A percentile compares a stretch with the other conserved stretches of the same genome.
These are phyloP conservation scores for Eucalyptus sp. DNA, from an alignment of 345 rosid genomes.

Conservation along the genomic window DNA sequence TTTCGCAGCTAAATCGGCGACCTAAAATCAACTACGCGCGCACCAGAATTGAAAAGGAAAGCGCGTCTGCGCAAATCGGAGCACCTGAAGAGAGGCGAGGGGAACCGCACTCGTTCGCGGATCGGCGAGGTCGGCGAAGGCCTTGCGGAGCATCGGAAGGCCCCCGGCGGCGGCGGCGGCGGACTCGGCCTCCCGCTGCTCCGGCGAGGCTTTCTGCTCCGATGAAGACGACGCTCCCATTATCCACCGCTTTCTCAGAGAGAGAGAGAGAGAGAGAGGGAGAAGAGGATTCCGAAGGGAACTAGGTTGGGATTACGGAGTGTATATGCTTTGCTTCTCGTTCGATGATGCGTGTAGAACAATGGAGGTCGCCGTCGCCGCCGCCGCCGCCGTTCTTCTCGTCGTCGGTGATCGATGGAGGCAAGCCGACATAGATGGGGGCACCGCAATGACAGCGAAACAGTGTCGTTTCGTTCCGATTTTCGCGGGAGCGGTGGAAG, in stretches of 20 bases:
- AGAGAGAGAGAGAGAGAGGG: not conserved
- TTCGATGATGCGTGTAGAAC: not conserved
- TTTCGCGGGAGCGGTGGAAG: not conserved
- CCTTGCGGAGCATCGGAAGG: constrained; percentile 48
- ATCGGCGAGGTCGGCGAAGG: constrained; percentile 54
- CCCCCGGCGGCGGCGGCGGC: constrained; percentile 66
- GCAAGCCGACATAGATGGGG: not conserved
- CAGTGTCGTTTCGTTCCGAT: not conserved
- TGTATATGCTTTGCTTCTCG: not conserved
- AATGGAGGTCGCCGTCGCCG: not conserved
- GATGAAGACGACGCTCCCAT: constrained; percentile 85
- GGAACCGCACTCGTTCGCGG: constrained; percentile 39
- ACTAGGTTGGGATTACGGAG: not conserved
- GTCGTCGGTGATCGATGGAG: not conserved
- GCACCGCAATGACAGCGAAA: not conserved
- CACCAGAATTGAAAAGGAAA: not conserved
- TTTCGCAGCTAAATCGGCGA: not conserved
- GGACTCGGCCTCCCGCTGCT: constrained; percentile 55
- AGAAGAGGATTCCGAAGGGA: not conserved
- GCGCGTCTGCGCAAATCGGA: not conserved
- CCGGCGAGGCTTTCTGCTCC: constrained; percentile 21
- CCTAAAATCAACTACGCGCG: not conserved
- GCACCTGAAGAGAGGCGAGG: constrained; percentile 50
- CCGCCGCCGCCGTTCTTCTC: not conserved
- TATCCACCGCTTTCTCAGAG: not conserved